Conservation (phyloP, 2,329 filamentous ascomycete genomes). For the Teratosphaeria epicoccoides region DNA sequence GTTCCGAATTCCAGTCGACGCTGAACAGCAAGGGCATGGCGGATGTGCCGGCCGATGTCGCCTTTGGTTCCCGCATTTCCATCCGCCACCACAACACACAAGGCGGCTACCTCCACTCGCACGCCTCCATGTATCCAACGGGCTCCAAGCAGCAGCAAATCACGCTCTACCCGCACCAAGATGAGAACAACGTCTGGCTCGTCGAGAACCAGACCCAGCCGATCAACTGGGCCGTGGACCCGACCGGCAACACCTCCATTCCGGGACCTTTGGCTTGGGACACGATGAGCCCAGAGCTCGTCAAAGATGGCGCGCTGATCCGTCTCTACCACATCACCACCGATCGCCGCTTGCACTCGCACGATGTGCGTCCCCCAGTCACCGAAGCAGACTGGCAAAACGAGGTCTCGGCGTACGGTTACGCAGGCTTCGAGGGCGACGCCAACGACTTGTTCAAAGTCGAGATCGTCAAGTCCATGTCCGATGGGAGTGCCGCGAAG, state of each 20-base stretch:
- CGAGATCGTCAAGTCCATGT: constrained; percentile 87
- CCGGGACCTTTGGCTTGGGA: constrained; percentile 81
- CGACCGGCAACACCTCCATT: constrained; percentile 53
- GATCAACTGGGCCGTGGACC: constrained; percentile 39
- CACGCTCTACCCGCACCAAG: constrained; percentile 96
- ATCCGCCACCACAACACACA: constrained; percentile 95
- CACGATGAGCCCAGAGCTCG: constrained; percentile 47
- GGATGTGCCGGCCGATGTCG: constrained; percentile 84
- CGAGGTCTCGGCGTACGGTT: constrained; percentile 74
- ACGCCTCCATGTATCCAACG: constrained; percentile 92
- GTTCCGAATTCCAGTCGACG: constrained; percentile 95
- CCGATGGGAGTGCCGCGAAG: constrained; percentile 67
- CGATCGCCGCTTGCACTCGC: constrained; percentile 84
- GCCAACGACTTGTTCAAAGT: constrained; percentile 93
- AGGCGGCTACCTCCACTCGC: constrained; percentile 93
- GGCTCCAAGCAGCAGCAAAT: constrained; percentile 99
- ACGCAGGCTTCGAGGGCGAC: constrained; percentile 91
- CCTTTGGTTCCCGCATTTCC: constrained; percentile 73
- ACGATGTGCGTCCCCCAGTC: constrained; percentile 80
- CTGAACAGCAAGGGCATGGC: constrained; percentile 95
- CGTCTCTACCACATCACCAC: constrained; percentile 76
- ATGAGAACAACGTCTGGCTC: constrained; percentile 93
- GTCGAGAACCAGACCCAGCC: constrained; percentile 96
- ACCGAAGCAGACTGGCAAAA: constrained; percentile 59
- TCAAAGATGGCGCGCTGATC: constrained; percentile 71